These are phyloP conservation scores for Lecanicillium sp. DNA, from an alignment of 2,329 filamentous ascomycete genomes.

Conservation along the genomic window DNA sequence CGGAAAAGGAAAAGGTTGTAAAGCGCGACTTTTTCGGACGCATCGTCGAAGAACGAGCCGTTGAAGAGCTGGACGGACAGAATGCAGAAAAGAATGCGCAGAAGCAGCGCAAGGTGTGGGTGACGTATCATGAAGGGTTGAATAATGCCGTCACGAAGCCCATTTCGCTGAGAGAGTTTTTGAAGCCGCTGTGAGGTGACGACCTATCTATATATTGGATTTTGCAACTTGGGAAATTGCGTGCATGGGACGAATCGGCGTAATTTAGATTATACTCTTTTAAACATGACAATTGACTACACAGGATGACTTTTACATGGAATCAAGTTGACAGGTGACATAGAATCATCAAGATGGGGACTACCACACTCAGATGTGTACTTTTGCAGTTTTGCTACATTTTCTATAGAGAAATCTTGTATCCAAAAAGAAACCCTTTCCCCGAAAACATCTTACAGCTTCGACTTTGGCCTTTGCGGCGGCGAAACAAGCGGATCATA, in stretches of 20 bases:
- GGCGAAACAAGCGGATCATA: slow-evolving; percentile 48
- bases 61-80: slow-evolving; percentile 33
- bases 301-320: background rate
- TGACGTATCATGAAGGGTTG: slow-evolving; percentile 82
- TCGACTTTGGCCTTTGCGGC: slow-evolving; percentile 41
- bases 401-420: background rate
- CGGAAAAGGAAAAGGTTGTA: slow-evolving; percentile 30
- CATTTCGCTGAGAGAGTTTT: slow-evolving; percentile 69
- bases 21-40: slow-evolving; percentile 85
- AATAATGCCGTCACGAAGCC: slow-evolving; percentile 90
- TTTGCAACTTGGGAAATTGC: too few relatives aligned
- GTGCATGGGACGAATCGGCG: background rate
- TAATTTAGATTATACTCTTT: background rate
- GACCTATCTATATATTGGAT: too few relatives aligned
- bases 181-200: slow-evolving; percentile 50
- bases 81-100: slow-evolving; percentile 23
- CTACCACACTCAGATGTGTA: too few relatives aligned
- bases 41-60: slow-evolving; percentile 41
- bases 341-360: too few relatives aligned
- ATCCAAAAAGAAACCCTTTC: too few relatives aligned
- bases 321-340: too few relatives aligned
- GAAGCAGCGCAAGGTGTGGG: slow-evolving; percentile 62
- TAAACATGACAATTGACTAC: background rate
- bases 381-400: too few relatives aligned
- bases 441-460: slow-evolving; percentile 35